Conservation (phyloP, 306 rosid genomes). For the peach (Prunus persica) region Prunus_persica_NCBIv2 NC_034014.1:3567001-3567500, state of each 20-base stretch:
- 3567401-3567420: slow-evolving; percentile 75
- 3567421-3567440: slow-evolving; percentile 63
- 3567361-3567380: slow-evolving; percentile 57
- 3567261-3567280: slow-evolving; percentile 78
- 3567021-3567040: slow-evolving; percentile 58
- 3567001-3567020: slow-evolving; percentile 69
- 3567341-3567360: slow-evolving; percentile 63
- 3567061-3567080: slow-evolving; percentile 97
- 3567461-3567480: slow-evolving; percentile 75
- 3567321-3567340: slow-evolving; percentile 72
- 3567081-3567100: slow-evolving; percentile 57
- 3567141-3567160: slow-evolving; percentile 74
- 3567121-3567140: slow-evolving; percentile 58
- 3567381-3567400: slow-evolving; percentile 87
- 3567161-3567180: slow-evolving; percentile 61
- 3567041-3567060: slow-evolving; percentile 79
- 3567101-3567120: slow-evolving; percentile 65
- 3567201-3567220: slow-evolving; percentile 69
- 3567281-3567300: slow-evolving; percentile 66
- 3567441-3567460: slow-evolving; percentile 62
- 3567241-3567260: slow-evolving; percentile 56
- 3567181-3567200: slow-evolving; percentile 54
- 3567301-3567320: slow-evolving; percentile 76
- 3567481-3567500: slow-evolving; percentile 64
- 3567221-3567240: slow-evolving; percentile 72